Base-by-base conservation (phyloP, 495 filamentous ascomycete genomes). In the Xylaria venustula region DNA sequence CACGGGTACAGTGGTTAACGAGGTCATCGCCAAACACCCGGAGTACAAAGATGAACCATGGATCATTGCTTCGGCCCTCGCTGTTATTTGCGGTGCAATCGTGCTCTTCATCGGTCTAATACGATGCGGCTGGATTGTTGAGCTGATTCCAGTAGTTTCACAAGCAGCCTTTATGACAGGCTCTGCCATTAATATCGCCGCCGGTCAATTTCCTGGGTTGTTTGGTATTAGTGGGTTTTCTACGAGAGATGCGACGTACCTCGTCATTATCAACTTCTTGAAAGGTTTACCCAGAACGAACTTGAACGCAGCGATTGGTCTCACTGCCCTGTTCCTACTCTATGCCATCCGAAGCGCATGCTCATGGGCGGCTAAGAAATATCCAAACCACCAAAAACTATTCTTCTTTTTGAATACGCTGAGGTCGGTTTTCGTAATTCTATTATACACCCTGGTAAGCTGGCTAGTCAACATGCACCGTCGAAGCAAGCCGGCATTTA, bases 141-240 rank as follows among this genome's bases (percentile, higher is more conserved):
- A 98, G 61, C 88, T 98, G 68, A 98, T 98, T 71, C 88, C 94
- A 0, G 83, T 98, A 30, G 85, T 91, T 1, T 89, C 94, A 1
- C 95, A 98, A 53, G 91, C 90, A 8, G 92, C 94, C 3, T 98
- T 96, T 84, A 98, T 99, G 93, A 98, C 94, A 1, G 94, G 94
- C 7, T 96, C 94, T 0, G 95, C 94, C 25, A 76, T 99, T 73
- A 96, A 85, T 68, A 99, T 99, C 70, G 85, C 85, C 34, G 81
- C 86, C 42, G 93, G 94, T n/a, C 94, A 99, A 75, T 83, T 97
- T 28, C 85, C 90, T 1, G 82, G 82, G 8, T 70, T 99, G 79
- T 87, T 99, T 80, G 94, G 95, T 8, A 90, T 96, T 71, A 85
- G 79, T 0, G 85, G 83, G 4, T 89, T 95, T 71, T 85, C 83